Percentiles rank a stretch among this genome's conserved stretches.
These are phyloP conservation scores for Sparassis latifolia DNA, from an alignment of 1,284 basidiomycete species.

Conservation along the genomic window DNA sequence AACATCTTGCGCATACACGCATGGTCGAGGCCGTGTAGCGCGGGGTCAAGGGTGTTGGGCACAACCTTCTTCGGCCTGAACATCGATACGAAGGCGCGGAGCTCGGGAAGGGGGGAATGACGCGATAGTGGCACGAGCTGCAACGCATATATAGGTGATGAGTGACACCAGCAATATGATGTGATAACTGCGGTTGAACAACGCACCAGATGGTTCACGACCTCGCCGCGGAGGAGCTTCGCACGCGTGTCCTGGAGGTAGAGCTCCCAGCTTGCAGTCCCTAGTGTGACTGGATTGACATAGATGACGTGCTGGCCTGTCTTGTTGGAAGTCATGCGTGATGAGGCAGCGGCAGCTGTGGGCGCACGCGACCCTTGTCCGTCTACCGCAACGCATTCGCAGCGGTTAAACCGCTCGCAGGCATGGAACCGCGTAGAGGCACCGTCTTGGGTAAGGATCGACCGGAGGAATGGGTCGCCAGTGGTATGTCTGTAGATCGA, in stretches of 20 bases:
- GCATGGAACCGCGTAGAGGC: conserved; percentile 79
- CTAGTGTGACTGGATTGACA: conserved; percentile 71
- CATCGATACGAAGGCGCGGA: conserved; percentile 70
- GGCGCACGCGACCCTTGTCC: conserved; percentile 24
- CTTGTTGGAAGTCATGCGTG: neutral
- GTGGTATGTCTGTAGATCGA: conserved; percentile 53
- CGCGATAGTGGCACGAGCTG: conserved; percentile 80
- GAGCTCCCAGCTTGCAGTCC: conserved; percentile 47
- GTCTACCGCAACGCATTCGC: conserved; percentile 51
- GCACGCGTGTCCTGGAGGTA: conserved; percentile 47
- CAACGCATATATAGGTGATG: neutral
- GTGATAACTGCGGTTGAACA: neutral
- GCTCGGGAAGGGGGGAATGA: conserved; percentile 82
- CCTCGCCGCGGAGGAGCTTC: conserved; percentile 37
- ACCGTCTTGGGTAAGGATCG: conserved; percentile 59
- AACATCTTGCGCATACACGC: conserved; percentile 65
- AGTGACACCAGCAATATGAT: conserved; percentile 1
- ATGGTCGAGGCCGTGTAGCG: conserved; percentile 62
- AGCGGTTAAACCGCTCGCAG: conserved; percentile 79
- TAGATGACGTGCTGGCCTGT: conserved; percentile 60
- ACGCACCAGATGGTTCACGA: conserved; percentile 53
- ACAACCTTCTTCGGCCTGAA: conserved; percentile 72
- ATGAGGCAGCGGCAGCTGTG: neutral
- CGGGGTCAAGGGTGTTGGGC: conserved; percentile 73
- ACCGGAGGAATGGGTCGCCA: conserved; percentile 55